Percentiles rank a stretch among this genome's conserved stretches.
Conservation (phyloP, 2,329 filamentous ascomycete species). For the Lachnellula arida region DNA sequence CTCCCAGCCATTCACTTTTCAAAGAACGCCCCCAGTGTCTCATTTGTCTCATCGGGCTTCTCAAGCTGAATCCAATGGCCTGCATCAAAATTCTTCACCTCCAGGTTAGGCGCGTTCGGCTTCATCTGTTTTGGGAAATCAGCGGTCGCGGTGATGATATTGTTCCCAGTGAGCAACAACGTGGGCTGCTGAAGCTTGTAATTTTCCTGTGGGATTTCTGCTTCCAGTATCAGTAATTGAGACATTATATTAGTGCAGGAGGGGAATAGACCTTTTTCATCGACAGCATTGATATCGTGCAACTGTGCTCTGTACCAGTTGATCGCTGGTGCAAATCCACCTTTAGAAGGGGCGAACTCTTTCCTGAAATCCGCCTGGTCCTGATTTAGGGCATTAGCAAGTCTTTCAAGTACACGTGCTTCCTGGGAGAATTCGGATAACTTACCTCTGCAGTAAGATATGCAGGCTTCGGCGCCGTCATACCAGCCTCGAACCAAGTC, state of each 20-base stretch:
- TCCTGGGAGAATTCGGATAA: background rate
- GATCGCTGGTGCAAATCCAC: conserved; percentile 12
- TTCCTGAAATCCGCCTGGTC: conserved; percentile 8
- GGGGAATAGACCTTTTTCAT: conserved; percentile 7
- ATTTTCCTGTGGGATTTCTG: conserved; percentile 12
- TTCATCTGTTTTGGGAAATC: conserved; percentile 17
- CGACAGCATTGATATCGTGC: conserved; percentile 12
- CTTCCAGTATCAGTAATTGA: background rate
- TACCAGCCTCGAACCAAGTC: conserved; percentile 13
- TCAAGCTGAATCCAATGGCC: conserved; percentile 22
- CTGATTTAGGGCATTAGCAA: background rate
- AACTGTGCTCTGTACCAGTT: conserved; percentile 19
- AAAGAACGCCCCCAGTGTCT: conserved; percentile 7
- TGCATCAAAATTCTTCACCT: conserved; percentile 2
- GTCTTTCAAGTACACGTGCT: background rate
- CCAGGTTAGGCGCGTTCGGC: background rate
- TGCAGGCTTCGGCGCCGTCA: conserved; percentile 1
- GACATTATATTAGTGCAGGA: background rate
- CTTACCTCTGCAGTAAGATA: conserved; percentile 12
- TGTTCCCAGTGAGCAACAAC: conserved; percentile 7
- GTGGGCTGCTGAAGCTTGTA: conserved; percentile 11
- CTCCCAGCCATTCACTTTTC: background rate
- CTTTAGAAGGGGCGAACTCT: conserved; percentile 8
- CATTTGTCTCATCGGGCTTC: conserved; percentile 13
- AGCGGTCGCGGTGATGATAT: conserved; percentile 12